Base-by-base conservation (phyloP, 139 green algal species). In the Coelastrella sp. region DNA sequence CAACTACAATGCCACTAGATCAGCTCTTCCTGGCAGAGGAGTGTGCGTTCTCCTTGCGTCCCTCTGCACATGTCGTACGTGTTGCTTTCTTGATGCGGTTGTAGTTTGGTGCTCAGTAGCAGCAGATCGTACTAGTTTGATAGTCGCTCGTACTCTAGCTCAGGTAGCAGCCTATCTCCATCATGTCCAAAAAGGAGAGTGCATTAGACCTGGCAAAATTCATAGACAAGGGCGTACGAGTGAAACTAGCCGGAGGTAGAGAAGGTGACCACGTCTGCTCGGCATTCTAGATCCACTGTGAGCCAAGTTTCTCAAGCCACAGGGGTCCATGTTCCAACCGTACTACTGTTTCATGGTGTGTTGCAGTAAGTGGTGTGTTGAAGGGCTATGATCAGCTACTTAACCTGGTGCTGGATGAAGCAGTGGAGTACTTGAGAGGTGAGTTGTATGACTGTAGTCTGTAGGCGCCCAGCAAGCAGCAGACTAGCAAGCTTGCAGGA, bases 341-440 rank as follows among this genome's bases (percentile, higher is more conserved):
- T 19, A 27, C 8, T 65, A 24, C 17, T 27, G 8, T 58, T 14
- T 25, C 74, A 59, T 83, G 78, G 14, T 66, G 78, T 87, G 20
- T 22, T 25, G 65, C 94, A 96, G 93, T 96, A 4, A 92, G 85
- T 85, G 98, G 98, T 8, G 92, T 96, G 7, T 84, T 99, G 0
- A 99, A 99, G 80, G 98, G 98, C 14, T 99, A 99, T 84, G 98
- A 99, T 85, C 98, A 99, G 92, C 91, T 99, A 66, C 91, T 99
- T 4, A 99, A 99, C 89, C 88, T 99, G n/a, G 98, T 99, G 74
- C 94, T 99, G 25, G 98, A 99, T 76, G 98, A 99, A 63, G 93
- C 96, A 7, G 91, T 95, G 22, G 98, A 99, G 90, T 97, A 96
- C 90, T 84, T 99, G 22, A 94, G 98, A 97, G 98, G 96, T 98